These are phyloP conservation scores for Eucalyptus guilfoylei DNA, from an alignment of 345 rosid genomes.

Conservation along the genomic window DNA sequence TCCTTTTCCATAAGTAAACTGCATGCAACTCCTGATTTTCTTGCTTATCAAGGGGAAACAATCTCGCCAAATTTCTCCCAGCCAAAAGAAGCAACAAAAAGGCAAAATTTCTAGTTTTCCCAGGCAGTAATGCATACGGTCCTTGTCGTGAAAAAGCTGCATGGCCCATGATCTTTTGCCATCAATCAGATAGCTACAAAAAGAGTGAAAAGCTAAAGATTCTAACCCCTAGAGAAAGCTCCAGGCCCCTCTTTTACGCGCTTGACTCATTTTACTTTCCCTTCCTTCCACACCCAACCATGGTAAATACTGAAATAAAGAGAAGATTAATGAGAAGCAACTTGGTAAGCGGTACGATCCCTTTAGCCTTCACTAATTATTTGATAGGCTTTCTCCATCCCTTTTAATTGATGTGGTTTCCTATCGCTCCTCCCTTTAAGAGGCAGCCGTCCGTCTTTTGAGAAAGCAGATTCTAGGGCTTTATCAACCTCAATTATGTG, in stretches of 20 bases:
- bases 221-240: not conserved
- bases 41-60: not conserved
- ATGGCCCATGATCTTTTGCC: not conserved
- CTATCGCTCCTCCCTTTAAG: not conserved
- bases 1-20: not conserved
- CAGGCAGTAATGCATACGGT: not conserved
- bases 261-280: not conserved
- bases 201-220: not conserved
- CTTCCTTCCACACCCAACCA: not conserved
- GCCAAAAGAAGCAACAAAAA: not conserved
- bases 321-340: not conserved
- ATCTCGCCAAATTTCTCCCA: not conserved
- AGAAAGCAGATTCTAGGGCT: not conserved
- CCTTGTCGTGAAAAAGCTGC: not conserved
- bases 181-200: not conserved
- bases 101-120: not conserved
- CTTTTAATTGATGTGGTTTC: not conserved
- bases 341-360: not conserved
- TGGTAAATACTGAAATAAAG: not conserved
- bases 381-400: not conserved
- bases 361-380: not conserved
- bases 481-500: not conserved
- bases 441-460: not conserved
- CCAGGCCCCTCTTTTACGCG: not conserved
- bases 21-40: not conserved